phyloP scores from a whole-genome alignment of 106 monocot genomes.

The Platanthera guangdongensis region DNA sequence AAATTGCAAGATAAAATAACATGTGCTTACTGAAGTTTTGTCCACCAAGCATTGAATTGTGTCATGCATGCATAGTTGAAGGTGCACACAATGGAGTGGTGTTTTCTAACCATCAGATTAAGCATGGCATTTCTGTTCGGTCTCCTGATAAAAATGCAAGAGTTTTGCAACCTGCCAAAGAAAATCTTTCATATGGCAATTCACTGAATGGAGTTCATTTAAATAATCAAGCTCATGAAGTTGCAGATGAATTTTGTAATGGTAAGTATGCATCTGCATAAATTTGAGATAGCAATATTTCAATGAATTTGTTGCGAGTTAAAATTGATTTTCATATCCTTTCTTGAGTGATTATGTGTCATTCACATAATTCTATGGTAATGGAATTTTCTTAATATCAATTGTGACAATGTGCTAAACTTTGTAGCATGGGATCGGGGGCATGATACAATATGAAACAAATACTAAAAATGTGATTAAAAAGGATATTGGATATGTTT shows the following conservation, averaged over 20 bases:
- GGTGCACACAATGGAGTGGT: constrained; percentile 19
- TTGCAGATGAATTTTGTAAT: constrained; percentile 9
- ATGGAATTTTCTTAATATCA: too few species aligned
- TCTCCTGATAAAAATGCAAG: constrained; percentile 15
- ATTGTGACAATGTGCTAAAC: too few species aligned
- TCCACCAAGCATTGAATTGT: not conserved
- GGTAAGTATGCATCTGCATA: constrained; percentile 1
- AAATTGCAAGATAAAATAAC: not conserved
- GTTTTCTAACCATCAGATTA: constrained; percentile 12
- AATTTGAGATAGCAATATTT: not conserved
- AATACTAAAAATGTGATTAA: too few species aligned
- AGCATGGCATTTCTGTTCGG: constrained; percentile 9
- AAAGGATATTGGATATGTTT: too few species aligned
- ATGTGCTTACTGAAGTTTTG: constrained; percentile 4
- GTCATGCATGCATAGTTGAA: constrained; percentile 19
- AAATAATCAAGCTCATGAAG: constrained; percentile 9
- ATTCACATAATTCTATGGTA: not conserved
- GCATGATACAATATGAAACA: too few species aligned
- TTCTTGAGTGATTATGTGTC: not conserved
- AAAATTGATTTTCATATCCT: not conserved
- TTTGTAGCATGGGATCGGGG: too few species aligned
- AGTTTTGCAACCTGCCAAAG: constrained; percentile 13
- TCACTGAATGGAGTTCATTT: constrained; percentile 8
- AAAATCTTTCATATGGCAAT: constrained; percentile 7
- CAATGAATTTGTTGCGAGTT: not conserved